Evolutionary conservation across 2,329 filamentous ascomycete species (phyloP).

Genomic region (Hypoxylon sp.): DNA sequence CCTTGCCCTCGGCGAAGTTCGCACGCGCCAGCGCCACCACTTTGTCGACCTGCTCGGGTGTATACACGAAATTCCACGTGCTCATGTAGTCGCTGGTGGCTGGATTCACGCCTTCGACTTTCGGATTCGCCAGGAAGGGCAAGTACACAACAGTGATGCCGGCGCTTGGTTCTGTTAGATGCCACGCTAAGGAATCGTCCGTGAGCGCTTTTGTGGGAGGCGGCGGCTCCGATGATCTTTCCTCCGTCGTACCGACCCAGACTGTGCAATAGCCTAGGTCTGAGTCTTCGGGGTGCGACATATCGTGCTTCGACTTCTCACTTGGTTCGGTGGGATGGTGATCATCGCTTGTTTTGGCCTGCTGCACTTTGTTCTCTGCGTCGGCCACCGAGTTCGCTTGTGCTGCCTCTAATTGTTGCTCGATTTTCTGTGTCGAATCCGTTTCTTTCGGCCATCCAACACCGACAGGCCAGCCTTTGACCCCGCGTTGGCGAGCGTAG

Average conservation of each 20-base stretch:
- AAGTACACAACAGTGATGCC: constrained; percentile 93
- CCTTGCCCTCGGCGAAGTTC: constrained; percentile 87
- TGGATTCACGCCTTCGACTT: constrained; percentile 86
- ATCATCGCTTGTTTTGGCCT: constrained; percentile 49
- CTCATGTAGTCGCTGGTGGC: constrained; percentile 87
- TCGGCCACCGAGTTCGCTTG: constrained; percentile 73
- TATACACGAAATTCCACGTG: constrained; percentile 99
- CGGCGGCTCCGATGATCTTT: constrained; percentile 73
- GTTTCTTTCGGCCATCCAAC: constrained; percentile 87
- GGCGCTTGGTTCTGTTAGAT: constrained; percentile 81
- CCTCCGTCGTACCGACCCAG: constrained; percentile 90
- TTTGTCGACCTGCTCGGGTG: constrained; percentile 87
- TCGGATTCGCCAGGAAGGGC: constrained; percentile 86
- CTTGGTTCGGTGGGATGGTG: constrained; percentile 46
- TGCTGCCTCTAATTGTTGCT: constrained; percentile 76
- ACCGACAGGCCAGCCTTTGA: constrained; percentile 95
- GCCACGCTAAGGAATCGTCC: constrained; percentile 74
- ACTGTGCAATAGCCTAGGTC: constrained; percentile 92
- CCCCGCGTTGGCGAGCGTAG: constrained; percentile 88
- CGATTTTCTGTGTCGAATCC: constrained; percentile 72
- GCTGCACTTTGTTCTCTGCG: constrained; percentile 73
- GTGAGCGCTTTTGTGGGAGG: constrained; percentile 67
- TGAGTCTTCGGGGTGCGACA: constrained; percentile 63
- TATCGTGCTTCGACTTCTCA: constrained; percentile 58
- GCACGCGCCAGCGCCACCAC: constrained; percentile 86